A percentile compares a stretch with the other conserved stretches of the same genome.
Conservation (phyloP, 2,329 filamentous ascomycete species). For the Aspergillus intermedius region DNA sequence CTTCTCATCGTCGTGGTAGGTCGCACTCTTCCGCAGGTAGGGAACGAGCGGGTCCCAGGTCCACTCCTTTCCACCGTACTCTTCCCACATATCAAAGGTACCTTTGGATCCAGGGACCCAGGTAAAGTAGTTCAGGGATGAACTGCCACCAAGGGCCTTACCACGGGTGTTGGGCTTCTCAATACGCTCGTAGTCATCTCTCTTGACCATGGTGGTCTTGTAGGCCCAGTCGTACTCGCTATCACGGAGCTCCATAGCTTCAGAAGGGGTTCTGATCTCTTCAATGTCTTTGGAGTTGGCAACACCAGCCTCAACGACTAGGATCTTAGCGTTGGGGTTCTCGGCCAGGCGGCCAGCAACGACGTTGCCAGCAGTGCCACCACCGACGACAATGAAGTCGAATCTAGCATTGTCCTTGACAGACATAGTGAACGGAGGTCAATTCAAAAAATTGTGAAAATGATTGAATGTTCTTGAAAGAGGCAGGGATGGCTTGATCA, state of each 20-base stretch:
- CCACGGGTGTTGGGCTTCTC: conserved; percentile 57
- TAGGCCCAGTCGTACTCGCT: conserved; percentile 56
- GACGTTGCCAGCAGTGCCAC: conserved; percentile 23
- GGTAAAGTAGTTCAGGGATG: conserved; percentile 54
- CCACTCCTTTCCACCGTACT: conserved; percentile 44
- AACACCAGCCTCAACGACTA: conserved; percentile 14
- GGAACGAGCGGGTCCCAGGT: conserved; percentile 2
- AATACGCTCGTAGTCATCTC: conserved; percentile 52
- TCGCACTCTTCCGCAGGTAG: conserved; percentile 39
- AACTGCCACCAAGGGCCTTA: conserved; percentile 42
- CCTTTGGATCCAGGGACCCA: conserved; percentile 52
- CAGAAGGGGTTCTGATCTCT: conserved; percentile 50
- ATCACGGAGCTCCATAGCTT: conserved; percentile 49
- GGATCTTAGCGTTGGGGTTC: conserved; percentile 6
- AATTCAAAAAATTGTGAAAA: too few species aligned
- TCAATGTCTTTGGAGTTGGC: conserved; percentile 42
- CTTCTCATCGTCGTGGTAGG: conserved; percentile 48
- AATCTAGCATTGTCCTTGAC: too few species aligned
- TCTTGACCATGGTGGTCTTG: conserved; percentile 54
- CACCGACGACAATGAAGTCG: conserved; percentile 14
- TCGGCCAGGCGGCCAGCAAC: conserved; percentile 10
- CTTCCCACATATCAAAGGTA: conserved; percentile 47
- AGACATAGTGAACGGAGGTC: too few species aligned
- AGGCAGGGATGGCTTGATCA: too few species aligned
- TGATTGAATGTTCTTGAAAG: too few species aligned